A percentile compares a stretch with the other conserved stretches of the same genome.
Conservation (phyloP, 768 basidiomycete genomes). For the Heimioporus sp. region DNA sequence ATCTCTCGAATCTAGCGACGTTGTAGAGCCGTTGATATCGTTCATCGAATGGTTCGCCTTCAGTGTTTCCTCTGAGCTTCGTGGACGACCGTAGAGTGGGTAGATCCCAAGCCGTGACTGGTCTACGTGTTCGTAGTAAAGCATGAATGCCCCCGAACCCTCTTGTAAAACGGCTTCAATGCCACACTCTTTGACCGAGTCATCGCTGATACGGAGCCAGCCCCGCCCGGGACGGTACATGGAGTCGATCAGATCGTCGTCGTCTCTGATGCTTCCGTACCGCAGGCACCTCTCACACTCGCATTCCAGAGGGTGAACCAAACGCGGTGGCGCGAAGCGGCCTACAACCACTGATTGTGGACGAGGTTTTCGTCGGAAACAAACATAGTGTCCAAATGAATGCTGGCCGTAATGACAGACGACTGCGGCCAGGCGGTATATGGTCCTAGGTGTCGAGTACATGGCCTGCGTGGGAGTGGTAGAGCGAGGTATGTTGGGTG, state of each 20-base stretch:
- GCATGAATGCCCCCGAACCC: constrained; percentile 81
- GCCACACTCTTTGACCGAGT: constrained; percentile 71
- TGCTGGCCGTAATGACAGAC: constrained; percentile 95
- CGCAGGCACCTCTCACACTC: constrained; percentile 44
- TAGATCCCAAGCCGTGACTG: constrained; percentile 35
- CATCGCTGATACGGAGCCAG: constrained; percentile 91
- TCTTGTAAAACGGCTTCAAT: constrained; percentile 72
- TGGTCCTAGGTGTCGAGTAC: constrained; percentile 53
- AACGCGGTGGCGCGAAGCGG: constrained; percentile 40
- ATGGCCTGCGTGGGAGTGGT: constrained; percentile 57
- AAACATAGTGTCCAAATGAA: constrained; percentile 93
- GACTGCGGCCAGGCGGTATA: constrained; percentile 82
- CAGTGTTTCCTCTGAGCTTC: constrained; percentile 66
- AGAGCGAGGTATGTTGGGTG: constrained; percentile 45
- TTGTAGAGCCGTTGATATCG: constrained; percentile 47
- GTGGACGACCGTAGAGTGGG: constrained; percentile 34
- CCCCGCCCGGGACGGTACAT: constrained; percentile 50
- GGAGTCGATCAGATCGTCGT: constrained; percentile 37
- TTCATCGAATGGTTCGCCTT: constrained; percentile 41
- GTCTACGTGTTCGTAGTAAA: constrained; percentile 84
- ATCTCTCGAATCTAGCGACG: constrained; percentile 37
- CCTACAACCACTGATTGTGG: constrained; percentile 36
- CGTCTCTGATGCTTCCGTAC: constrained; percentile 59
- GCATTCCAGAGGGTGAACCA: constrained; percentile 44
- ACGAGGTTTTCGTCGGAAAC: constrained; percentile 81